Conservation (phyloP, 2,329 filamentous ascomycete genomes). For the Atkinsonella texensis region DNA sequence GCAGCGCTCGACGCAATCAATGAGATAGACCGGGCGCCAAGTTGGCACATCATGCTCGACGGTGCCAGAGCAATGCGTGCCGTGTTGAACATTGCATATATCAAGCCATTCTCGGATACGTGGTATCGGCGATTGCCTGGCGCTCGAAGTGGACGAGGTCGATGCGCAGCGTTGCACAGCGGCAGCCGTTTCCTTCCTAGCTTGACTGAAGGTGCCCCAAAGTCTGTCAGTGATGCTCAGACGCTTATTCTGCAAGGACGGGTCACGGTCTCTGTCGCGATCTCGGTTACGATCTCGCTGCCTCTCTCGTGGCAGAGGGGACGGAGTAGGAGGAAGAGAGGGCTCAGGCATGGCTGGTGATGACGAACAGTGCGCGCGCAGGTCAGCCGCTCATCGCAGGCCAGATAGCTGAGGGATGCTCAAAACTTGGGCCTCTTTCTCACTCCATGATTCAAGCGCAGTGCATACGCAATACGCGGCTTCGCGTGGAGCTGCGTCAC, state of each 20-base stretch:
- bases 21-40: constrained; percentile 29
- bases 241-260: constrained; percentile 21
- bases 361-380: background rate
- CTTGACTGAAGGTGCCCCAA: constrained; percentile 21
- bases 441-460: constrained; percentile 1
- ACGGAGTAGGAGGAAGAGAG: constrained; percentile 1
- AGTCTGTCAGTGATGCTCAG: constrained; percentile 30
- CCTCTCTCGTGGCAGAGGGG: background rate
- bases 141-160: constrained; percentile 13
- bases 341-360: constrained; percentile 5
- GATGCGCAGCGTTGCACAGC: constrained; percentile 20
- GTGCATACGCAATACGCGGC: background rate
- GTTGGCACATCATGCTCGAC: constrained; percentile 16
- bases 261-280: constrained; percentile 9
- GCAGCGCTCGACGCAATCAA: constrained; percentile 27
- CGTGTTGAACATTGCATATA: constrained; percentile 29
- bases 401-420: background rate
- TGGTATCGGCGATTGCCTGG: constrained; percentile 22
- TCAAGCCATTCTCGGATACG: constrained; percentile 32
- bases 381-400: constrained; percentile 1
- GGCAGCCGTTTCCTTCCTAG: constrained; percentile 17
- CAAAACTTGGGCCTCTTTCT: background rate
- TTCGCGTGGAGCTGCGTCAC: constrained; percentile 3
- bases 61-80: constrained; percentile 25
- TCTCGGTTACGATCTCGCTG: constrained; percentile 5